Evolutionary conservation across 192 early-diverging fungal species (phyloP).

Genomic region (Lobosporangium transversale): DNA sequence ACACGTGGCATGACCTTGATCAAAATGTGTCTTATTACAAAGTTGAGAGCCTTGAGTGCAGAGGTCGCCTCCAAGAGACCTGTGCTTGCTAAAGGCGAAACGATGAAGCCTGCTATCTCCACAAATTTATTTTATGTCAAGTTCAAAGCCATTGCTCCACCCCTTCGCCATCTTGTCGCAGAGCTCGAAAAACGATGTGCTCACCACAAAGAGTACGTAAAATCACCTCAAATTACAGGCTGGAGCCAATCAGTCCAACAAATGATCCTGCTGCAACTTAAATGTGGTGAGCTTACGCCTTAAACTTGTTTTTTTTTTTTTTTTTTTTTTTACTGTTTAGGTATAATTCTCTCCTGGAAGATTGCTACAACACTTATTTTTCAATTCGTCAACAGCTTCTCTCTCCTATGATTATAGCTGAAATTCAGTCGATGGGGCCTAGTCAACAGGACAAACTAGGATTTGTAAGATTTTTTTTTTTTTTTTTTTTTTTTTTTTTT

Average conservation of each 20-base stretch:
- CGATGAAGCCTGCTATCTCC: slow-evolving; percentile 40
- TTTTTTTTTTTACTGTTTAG: slow-evolving; percentile 48
- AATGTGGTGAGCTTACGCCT: too few relatives aligned
- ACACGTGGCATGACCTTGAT: slow-evolving; percentile 94
- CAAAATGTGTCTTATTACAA: slow-evolving; percentile 86
- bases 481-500: not conserved
- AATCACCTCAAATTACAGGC: not conserved
- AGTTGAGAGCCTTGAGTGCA: slow-evolving; percentile 68
- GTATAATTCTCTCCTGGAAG: slow-evolving; percentile 74
- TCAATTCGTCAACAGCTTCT: slow-evolving; percentile 73
- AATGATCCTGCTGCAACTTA: too few relatives aligned
- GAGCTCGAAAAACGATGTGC: slow-evolving; percentile 82
- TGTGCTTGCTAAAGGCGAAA: slow-evolving; percentile 40
- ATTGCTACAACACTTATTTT: slow-evolving; percentile 84
- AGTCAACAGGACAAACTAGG: slow-evolving; percentile 59
- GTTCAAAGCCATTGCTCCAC: slow-evolving; percentile 75
- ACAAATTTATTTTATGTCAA: slow-evolving; percentile 78
- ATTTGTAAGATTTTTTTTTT: slow-evolving; percentile 65
- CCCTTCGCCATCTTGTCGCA: slow-evolving; percentile 67
- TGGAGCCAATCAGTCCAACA: too few relatives aligned
- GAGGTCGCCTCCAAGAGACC: slow-evolving; percentile 72
- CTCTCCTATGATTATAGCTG: slow-evolving; percentile 68
- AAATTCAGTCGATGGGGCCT: slow-evolving; percentile 69
- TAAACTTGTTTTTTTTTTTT: too few relatives aligned
- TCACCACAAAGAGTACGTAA: slow-evolving; percentile 73